Evolutionary conservation across 768 basidiomycete species (phyloP).

Genomic region (Termitomyces sp.): DNA sequence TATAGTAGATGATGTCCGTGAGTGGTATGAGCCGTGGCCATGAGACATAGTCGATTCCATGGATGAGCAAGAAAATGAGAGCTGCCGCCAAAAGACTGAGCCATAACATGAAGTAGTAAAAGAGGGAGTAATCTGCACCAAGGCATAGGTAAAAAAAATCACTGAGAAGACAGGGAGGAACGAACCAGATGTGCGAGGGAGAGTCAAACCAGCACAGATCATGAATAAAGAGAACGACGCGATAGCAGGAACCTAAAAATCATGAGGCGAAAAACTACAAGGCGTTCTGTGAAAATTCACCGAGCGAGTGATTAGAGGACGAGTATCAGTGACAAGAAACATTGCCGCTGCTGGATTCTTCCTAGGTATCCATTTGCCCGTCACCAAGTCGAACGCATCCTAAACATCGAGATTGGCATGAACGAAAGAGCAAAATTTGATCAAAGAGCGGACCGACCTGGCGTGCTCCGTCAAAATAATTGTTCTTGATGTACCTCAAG

Average conservation of each 20-base stretch:
- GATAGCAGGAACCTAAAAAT: constrained; percentile 74
- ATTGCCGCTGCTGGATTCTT: constrained; percentile 67
- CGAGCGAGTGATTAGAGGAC: constrained; percentile 82
- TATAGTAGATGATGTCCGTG: constrained; percentile 83
- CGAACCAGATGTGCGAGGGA: constrained; percentile 86
- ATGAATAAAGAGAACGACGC: constrained; percentile 82
- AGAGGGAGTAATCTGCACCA: constrained; percentile 74
- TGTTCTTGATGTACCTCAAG: constrained; percentile 91
- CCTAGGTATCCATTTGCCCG: constrained; percentile 87
- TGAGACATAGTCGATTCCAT: constrained; percentile 92
- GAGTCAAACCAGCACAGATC: constrained; percentile 81
- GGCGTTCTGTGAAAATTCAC: constrained; percentile 44
- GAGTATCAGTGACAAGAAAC: constrained; percentile 72
- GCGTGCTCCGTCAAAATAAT: constrained; percentile 92
- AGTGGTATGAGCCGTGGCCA: constrained; percentile 90
- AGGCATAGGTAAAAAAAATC: background rate
- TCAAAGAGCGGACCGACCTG: constrained; percentile 62
- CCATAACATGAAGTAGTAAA: constrained; percentile 86
- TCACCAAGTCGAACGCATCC: constrained; percentile 95
- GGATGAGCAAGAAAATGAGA: constrained; percentile 69
- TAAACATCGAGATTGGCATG: constrained; percentile 27
- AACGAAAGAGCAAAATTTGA: background rate
- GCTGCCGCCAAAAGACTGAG: constrained; percentile 60
- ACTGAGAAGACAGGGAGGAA: constrained; percentile 6
- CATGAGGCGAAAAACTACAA: constrained; percentile 5